These are phyloP conservation scores for Vararia minispora DNA, from an alignment of 768 basidiomycete species.

Conservation along the genomic window DNA sequence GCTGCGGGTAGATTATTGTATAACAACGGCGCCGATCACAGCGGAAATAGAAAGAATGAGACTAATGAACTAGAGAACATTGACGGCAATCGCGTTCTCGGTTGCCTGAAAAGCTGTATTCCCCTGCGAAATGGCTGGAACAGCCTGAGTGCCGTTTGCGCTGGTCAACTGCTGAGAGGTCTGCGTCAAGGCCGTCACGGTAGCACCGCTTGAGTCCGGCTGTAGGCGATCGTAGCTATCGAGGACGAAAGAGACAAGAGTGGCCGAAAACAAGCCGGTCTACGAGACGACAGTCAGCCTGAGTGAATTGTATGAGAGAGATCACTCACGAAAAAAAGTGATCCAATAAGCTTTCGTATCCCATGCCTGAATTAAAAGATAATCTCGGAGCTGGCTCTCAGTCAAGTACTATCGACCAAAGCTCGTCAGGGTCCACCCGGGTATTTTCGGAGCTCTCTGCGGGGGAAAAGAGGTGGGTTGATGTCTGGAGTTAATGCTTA, in stretches of 20 bases:
- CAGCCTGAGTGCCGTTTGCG: neutral
- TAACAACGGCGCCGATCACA: conserved; percentile 3
- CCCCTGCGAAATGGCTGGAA: neutral
- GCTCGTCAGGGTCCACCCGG: too few species aligned
- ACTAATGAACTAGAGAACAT: conserved; percentile 6
- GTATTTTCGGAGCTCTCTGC: too few species aligned
- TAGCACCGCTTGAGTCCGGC: conserved; percentile 2
- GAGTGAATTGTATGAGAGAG: too few species aligned
- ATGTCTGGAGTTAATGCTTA: too few species aligned
- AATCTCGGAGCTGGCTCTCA: too few species aligned
- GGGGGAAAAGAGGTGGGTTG: too few species aligned
- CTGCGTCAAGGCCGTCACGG: conserved; percentile 3
- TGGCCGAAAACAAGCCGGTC: conserved; percentile 13
- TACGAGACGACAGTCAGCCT: too few species aligned
- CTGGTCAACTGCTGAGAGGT: neutral
- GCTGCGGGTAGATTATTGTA: conserved; percentile 10
- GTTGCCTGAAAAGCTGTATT: neutral
- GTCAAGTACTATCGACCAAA: too few species aligned
- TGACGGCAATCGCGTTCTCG: conserved; percentile 4
- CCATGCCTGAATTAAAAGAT: too few species aligned
- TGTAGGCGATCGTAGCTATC: conserved; percentile 10
- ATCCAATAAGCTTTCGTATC: too few species aligned
- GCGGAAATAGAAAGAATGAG: conserved; percentile 6
- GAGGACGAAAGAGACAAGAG: conserved; percentile 12
- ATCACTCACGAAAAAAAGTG: too few species aligned